Base-by-base conservation (phyloP, 2,329 filamentous ascomycete genomes). In the Cladobotryum protrusum region DNA sequence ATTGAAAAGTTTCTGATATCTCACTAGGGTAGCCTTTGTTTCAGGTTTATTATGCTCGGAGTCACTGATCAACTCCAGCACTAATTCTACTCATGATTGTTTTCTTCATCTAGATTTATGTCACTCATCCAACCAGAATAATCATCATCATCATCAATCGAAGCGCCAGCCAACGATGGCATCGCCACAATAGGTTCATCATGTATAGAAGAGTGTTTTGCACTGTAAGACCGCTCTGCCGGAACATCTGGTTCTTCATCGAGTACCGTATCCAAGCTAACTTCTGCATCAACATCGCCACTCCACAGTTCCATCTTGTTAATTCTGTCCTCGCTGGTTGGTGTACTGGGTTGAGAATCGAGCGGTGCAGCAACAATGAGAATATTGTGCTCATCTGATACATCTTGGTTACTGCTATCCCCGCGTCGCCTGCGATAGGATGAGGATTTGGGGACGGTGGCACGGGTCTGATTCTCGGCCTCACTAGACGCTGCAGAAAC, bases 281-380 rank as follows among this genome's bases (percentile, higher is more conserved):
- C 19, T 13, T 19, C 17, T 12, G 40, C 9, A 8, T 1, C 40
- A 15, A n/a, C n/a, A n/a, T 33, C 42, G 13, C 29, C 50, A 1
- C 46, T 48, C 59, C 57, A 61, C 4, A 54, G 41, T 14, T 51
- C 47, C 24, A 57, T 53, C 29, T 49, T 45, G 15, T 47, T 56
- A 1, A 49, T 45, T 12, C 57, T 54, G 11, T 69, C 64, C 17
- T 74, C 74, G 7, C 60, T 64, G 5, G 68, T 57, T 1, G 80
- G 79, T 5, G 77, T 79, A 2, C 70, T 69, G 2, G 80, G 79
- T 52, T 80, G 76, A 4, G 82, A 86, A 53, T 86, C 82, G 11
- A 71, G 69, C 1, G 83, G 84, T 1, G 83, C 83, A 51, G 79
- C 78, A 12, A 87, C 82, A 14, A 88, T 78, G 4, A 87, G 70